Evolutionary conservation across 2,329 filamentous ascomycete species (phyloP).

Genomic region (Cercospora sp.): DNA sequence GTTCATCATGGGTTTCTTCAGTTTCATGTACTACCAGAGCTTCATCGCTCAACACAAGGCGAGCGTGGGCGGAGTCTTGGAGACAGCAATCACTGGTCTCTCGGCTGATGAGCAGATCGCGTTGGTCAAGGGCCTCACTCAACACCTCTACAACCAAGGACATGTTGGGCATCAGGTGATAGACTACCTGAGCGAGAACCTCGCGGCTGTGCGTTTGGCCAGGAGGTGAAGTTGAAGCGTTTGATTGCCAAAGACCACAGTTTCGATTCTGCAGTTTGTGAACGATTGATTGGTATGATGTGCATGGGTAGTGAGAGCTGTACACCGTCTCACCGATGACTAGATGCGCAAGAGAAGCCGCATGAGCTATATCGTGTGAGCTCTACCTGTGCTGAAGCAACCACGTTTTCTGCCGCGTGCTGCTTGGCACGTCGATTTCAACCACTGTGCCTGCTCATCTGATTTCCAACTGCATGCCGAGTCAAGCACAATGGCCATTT

Average conservation of each 20-base stretch:
- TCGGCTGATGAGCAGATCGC: constrained; percentile 86
- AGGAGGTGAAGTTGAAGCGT: background rate
- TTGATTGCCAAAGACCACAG: constrained; percentile 1
- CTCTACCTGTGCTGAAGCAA: background rate
- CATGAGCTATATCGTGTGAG: background rate
- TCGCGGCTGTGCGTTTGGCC: constrained; percentile 20
- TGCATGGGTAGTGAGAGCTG: background rate
- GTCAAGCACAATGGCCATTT: background rate
- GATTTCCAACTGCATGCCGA: background rate
- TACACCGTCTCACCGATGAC: background rate
- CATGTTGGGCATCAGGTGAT: constrained; percentile 55
- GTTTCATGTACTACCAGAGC: constrained; percentile 95
- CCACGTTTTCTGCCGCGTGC: background rate
- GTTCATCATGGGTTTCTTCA: constrained; percentile 99
- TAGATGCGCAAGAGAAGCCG: background rate
- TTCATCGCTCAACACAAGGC: constrained; percentile 90
- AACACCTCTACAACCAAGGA: constrained; percentile 65
- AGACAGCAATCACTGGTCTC: constrained; percentile 87
- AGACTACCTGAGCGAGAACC: constrained; percentile 37
- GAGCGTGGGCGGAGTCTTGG: constrained; percentile 81
- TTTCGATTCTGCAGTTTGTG: constrained; percentile 1
- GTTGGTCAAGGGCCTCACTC: constrained; percentile 61
- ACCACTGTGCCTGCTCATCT: background rate
- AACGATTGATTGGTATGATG: background rate
- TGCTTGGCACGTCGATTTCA: background rate